These are phyloP conservation scores for Ceratopteris richardii DNA, from an alignment of 75 land plant genomes.

Conservation along the genomic window DNA sequence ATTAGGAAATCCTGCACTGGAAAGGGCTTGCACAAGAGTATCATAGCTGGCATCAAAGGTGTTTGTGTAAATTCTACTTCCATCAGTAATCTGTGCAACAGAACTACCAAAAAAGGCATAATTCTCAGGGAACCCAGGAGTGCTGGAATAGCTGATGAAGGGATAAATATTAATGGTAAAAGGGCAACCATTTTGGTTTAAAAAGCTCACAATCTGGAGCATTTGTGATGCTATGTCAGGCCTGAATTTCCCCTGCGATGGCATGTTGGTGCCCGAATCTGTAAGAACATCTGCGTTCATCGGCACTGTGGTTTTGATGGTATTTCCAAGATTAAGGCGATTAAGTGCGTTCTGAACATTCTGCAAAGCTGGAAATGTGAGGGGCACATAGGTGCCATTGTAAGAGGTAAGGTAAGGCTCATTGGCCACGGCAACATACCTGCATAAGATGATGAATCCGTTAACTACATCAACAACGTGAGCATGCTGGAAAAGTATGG, in stretches of 20 bases:
- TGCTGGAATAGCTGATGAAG: constrained; percentile 13
- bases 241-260: constrained; percentile 40
- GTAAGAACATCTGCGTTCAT: constrained; percentile 49
- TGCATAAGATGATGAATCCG: neutral
- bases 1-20: constrained; percentile 13
- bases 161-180: constrained; percentile 46
- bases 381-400: constrained; percentile 25
- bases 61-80: constrained; percentile 21
- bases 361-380: constrained; percentile 40
- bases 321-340: constrained; percentile 23
- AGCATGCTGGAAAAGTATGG: no score
- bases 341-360: constrained; percentile 47
- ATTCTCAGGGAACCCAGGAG: constrained; percentile 17
- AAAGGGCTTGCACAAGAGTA: constrained; percentile 29
- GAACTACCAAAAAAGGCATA: constrained; percentile 26
- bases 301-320: constrained; percentile 49
- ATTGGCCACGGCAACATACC: constrained; percentile 50
- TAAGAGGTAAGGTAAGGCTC: constrained; percentile 49
- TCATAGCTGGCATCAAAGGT: constrained; percentile 41
- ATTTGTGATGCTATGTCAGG: constrained; percentile 38
- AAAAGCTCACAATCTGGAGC: constrained; percentile 25
- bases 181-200: constrained; percentile 22
- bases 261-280: constrained; percentile 24
- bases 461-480: neutral
- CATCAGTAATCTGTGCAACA: constrained; percentile 10